phyloP scores from a whole-genome alignment of 768 basidiomycete genomes.

The Grammothele lineata region DNA sequence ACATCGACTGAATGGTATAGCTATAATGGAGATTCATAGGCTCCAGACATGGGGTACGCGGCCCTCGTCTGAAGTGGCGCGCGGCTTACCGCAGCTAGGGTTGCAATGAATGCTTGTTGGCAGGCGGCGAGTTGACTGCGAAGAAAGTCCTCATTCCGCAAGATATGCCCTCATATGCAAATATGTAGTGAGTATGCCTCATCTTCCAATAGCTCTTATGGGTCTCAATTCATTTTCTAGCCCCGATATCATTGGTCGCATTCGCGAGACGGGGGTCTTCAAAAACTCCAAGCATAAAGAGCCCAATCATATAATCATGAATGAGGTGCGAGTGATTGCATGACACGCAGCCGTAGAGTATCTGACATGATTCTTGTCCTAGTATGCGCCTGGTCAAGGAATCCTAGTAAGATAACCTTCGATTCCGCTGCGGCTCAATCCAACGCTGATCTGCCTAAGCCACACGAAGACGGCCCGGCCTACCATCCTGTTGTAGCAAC shows the following conservation, averaged over 20 bases:
- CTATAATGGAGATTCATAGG: constrained; percentile 37
- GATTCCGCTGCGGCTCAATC: constrained; percentile 4
- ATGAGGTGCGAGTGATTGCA: constrained; percentile 52
- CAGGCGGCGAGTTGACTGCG: constrained; percentile 71
- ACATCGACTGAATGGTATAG: too few relatives aligned
- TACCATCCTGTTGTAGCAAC: constrained; percentile 89
- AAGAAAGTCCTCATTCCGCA: constrained; percentile 68
- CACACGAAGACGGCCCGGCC: constrained; percentile 88
- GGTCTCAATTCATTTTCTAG: constrained; percentile 33
- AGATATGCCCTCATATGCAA: constrained; percentile 66
- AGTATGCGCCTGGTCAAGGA: constrained; percentile 89
- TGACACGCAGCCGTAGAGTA: constrained; percentile 6
- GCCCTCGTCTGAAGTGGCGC: background rate
- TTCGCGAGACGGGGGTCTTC: constrained; percentile 63
- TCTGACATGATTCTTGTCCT: constrained; percentile 1
- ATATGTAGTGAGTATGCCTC: constrained; percentile 49
- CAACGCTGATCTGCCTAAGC: constrained; percentile 40
- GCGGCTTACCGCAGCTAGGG: too few relatives aligned
- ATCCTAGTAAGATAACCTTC: constrained; percentile 67
- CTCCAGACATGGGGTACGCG: constrained; percentile 68
- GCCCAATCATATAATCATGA: constrained; percentile 89
- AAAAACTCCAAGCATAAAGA: constrained; percentile 53
- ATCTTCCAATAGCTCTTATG: constrained; percentile 3
- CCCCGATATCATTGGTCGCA: constrained; percentile 71
- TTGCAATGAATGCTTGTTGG: background rate